Evolutionary conservation across 1,284 basidiomycete genomes (phyloP), one percentile per base, ranked within the genome.

Genomic region (Apiotrichum mycotoxinovorans): DNA sequence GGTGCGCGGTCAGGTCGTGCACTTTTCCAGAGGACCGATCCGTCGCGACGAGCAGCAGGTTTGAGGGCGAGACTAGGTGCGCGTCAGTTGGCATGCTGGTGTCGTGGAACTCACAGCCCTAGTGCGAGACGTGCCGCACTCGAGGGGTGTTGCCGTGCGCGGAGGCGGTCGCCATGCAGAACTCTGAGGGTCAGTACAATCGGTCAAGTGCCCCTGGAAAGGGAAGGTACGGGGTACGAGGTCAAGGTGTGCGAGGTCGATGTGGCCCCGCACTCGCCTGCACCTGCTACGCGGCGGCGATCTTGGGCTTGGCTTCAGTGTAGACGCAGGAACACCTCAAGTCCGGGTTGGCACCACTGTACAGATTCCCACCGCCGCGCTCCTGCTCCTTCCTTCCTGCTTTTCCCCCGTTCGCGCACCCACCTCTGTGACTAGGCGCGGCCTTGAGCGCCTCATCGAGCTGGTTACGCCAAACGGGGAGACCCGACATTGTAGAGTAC

Each of bases 61-160:
- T 35, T 25, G 51, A 56, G 15, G 58, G 58, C 14, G 58, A 46
- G 47, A 52, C 58, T 60, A 42, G 14, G 30, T 7, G 30, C n/a
- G 12, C 30, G 30, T 30, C 17, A 20, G 30, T 49, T 14, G 38
- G 47, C 7, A 27, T 25, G 22, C 3, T 18, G 35, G 46, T 4
- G 9, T 3, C 9, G 46, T 14, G 10, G 34, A n/a, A 22, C 47
- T 38, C 35, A 51, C 49, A 41, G 37, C 37, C 37, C 37, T 51
- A 38, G 49, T 40, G 35, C 12, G 37, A 22, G 37, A 51, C 49
- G 38, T 51, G 38, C 10, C 49, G 49, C 17, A 51, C 49, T 18
- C 49, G 49, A 7, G 49, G 49, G 10, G 46, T 48, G 46, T 48
- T 48, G 33, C 46, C 46, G 22, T 48, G 46, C 20, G 33, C 46